A percentile compares a stretch with the other conserved stretches of the same genome.
These are phyloP conservation scores for Stagonosporopsis chrysanthemi DNA, from an alignment of 2,329 filamentous ascomycete species.

Conservation along the genomic window DNA sequence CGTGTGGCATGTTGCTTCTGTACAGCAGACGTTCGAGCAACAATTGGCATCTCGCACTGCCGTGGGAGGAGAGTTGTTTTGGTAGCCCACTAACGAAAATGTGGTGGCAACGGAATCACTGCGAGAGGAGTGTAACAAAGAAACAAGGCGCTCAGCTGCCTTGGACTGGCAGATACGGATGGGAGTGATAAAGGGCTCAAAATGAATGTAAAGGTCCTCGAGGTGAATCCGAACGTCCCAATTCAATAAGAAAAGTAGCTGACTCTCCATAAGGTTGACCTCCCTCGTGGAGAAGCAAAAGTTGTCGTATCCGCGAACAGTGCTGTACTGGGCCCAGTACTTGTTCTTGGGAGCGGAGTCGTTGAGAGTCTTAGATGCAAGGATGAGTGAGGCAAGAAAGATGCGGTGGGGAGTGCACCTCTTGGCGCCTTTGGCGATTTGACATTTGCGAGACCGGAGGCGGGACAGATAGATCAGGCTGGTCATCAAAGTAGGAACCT, in stretches of 20 bases:
- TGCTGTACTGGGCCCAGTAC: conserved; percentile 96
- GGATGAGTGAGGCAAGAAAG: conserved; percentile 86
- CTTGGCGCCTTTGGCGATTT: conserved; percentile 94
- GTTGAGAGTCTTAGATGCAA: conserved; percentile 95
- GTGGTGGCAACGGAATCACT: too few relatives aligned
- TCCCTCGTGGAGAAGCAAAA: conserved; percentile 95
- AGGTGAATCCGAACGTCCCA: conserved; percentile 90
- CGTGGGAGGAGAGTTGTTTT: too few relatives aligned
- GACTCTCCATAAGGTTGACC: conserved; percentile 99
- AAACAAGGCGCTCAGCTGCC: too few relatives aligned
- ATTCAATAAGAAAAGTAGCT: conserved; percentile 90
- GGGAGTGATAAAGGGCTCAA: conserved; percentile 87
- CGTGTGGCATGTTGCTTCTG: too few relatives aligned
- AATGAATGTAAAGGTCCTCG: conserved; percentile 83
- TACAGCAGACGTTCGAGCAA: too few relatives aligned
- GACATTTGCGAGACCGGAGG: conserved; percentile 83
- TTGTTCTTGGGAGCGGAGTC: conserved; percentile 99
- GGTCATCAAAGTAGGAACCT: conserved; percentile 97
- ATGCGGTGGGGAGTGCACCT: conserved; percentile 97
- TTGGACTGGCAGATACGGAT: conserved; percentile 71
- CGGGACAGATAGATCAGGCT: conserved; percentile 91
- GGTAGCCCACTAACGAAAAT: too few relatives aligned
- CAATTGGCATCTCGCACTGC: too few relatives aligned
- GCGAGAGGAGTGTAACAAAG: too few relatives aligned
- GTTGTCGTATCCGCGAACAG: conserved; percentile 72